These are phyloP conservation scores for Fusarium keratoplasticum DNA, from an alignment of 2,329 filamentous ascomycete genomes.

Conservation along the genomic window DNA sequence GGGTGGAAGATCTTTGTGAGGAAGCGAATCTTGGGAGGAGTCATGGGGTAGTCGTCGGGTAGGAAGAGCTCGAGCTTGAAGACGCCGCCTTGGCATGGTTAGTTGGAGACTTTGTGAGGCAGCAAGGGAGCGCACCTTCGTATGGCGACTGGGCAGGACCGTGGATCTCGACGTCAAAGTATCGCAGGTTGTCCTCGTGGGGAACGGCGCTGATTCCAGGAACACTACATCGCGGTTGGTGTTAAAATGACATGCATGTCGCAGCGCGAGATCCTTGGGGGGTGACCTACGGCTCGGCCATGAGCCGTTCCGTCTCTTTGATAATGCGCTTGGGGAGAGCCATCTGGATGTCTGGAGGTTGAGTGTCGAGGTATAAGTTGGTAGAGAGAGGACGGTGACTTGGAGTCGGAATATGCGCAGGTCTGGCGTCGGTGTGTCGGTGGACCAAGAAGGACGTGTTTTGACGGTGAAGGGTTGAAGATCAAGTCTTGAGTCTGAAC, in stretches of 20 bases:
- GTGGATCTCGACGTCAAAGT: conserved; percentile 98
- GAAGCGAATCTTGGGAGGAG: conserved; percentile 97
- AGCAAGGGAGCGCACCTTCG: conserved; percentile 72
- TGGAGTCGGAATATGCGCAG: not conserved
- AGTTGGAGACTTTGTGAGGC: conserved; percentile 4
- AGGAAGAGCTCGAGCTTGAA: conserved; percentile 98
- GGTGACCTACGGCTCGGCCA: conserved; percentile 87
- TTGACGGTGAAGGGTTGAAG: conserved; percentile 19
- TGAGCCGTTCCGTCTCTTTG: conserved; percentile 97
- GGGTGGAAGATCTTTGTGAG: conserved; percentile 99
- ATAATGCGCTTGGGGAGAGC: conserved; percentile 95
- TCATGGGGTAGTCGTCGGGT: conserved; percentile 99
- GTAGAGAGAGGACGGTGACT: not conserved
- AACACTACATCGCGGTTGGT: conserved; percentile 68
- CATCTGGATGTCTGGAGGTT: conserved; percentile 56
- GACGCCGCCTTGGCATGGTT: conserved; percentile 69
- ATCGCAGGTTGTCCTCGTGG: conserved; percentile 96
- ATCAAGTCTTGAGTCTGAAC: conserved; percentile 19
- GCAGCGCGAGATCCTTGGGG: conserved; percentile 12
- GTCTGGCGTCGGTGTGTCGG: not conserved
- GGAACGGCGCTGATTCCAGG: conserved; percentile 96
- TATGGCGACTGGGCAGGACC: conserved; percentile 94
- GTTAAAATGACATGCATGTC: conserved; percentile 32
- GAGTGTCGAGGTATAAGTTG: not conserved
- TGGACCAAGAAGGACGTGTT: not conserved